Evolutionary conservation across 345 rosid species (phyloP).

Genomic region (Gossypioides kirkii): DNA sequence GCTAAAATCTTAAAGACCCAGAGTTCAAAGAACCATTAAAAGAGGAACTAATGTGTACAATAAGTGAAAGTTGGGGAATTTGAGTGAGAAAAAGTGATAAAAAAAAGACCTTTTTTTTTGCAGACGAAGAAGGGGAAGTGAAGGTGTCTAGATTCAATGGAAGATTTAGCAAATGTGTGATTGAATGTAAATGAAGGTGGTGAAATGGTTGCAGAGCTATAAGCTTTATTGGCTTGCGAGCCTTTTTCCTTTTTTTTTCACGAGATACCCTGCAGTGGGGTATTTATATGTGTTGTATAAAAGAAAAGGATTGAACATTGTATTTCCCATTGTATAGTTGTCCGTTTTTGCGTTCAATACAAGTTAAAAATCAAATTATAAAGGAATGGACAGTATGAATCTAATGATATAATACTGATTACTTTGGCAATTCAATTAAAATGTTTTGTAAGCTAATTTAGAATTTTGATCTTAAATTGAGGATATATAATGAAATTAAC

Average conservation of each 20-base stretch:
- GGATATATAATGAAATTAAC: too few species aligned
- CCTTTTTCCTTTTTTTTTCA: slow-evolving; percentile 16
- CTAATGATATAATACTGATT: too few species aligned
- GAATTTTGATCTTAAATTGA: too few species aligned
- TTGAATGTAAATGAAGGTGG: slow-evolving; percentile 24
- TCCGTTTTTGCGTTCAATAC: too few species aligned
- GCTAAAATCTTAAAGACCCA: slow-evolving; percentile 16
- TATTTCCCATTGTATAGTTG: too few species aligned
- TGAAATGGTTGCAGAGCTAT: background rate
- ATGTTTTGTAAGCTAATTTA: too few species aligned
- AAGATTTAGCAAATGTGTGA: slow-evolving; percentile 32
- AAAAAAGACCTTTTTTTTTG: slow-evolving; percentile 7
- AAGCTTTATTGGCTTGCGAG: slow-evolving; percentile 38
- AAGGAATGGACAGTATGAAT: too few species aligned
- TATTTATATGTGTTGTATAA: background rate
- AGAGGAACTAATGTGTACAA: background rate
- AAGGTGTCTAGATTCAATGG: slow-evolving; percentile 3
- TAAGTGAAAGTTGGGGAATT: background rate
- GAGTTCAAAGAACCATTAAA: slow-evolving; percentile 8
- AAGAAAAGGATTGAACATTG: background rate
- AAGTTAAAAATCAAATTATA: too few species aligned
- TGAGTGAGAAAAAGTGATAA: background rate
- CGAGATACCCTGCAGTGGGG: slow-evolving; percentile 32
- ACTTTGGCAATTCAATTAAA: too few species aligned
- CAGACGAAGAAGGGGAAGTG: slow-evolving; percentile 3